Base-by-base conservation (phyloP, 2,329 filamentous ascomycete species). In the Cryoendolithus antarcticus region DNA sequence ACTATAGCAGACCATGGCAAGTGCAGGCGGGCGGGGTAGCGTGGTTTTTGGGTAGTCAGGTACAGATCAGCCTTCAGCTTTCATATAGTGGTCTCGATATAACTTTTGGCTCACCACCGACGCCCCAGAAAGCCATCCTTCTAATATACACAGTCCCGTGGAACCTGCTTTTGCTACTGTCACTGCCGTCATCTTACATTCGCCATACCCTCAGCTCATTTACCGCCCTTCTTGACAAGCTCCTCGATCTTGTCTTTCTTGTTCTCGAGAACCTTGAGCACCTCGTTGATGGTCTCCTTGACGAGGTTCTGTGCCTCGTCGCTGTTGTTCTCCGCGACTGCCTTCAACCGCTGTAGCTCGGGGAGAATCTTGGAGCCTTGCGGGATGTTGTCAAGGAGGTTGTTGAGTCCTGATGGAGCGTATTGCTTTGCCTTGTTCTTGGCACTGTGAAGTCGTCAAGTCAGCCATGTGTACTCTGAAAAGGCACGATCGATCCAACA, bases 231-330 rank as follows among this genome's bases (percentile, higher is more conserved):
- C 46, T 72, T 66, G 58, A 70, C 66, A 10, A 81, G 66, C 47
- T 81, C 70, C 52, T 79, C 65, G 1, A 73, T 70, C 59, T 74
- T 66, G 35, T 69, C 55, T 0, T 65, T 64, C 62, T 73, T 71
- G 55, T 74, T 72, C 58, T 78, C 72, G 32, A 83, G 62, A 24
- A 83, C 69, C 57, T 77, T 66, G 55, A 71, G 67, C 34, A 84
- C 62, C 57, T 84, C 79, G 33, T 79, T 69, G 35, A 82, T 65
- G 0, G 80, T 80, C 55, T 82, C 77, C 60, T 77, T 76, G 37
- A 82, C 58, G 30, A 86, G 64, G 59, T 76, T 72, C 65, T 85
- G 72, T 2, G 79, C 80, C 57, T 86, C 78, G 4, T 76, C 67
- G 36, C 74, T 75, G 56, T 82, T 76, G 63, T 82, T 75, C 50